Evolutionary conservation across 2,329 filamentous ascomycete species (phyloP), one percentile per base, ranked within the genome.

Genomic region (Aotearoamyces nothofagi): DNA sequence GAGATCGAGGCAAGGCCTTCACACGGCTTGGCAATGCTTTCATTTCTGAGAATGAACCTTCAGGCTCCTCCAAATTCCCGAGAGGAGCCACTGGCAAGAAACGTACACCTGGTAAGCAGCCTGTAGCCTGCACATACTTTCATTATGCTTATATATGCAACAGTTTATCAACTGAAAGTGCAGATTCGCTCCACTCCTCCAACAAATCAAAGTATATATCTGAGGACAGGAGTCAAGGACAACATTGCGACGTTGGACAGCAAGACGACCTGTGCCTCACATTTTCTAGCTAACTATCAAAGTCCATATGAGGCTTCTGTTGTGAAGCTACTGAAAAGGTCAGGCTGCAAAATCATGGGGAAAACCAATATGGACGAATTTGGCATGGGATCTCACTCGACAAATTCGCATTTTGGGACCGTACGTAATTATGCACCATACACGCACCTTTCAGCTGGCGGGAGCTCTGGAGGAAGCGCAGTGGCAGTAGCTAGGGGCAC

Each of bases 361-460:
- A 93, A 93, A 53, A 86, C 83, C 2, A 93, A 92, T 49, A 73
- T 96, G 61, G 90, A 96, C 54, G 90, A 92, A 49, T 93, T 93
- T 49, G 84, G 86, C 15, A 93, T 93, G 86, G 84, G 84, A 2
- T 92, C 83, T 6, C 77, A 93, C 47, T 78, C 75, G 2, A 65
- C 62, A 12, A 57, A 76, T 43, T 84, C 82, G 1, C 55, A 61
- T 31, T 71, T 75, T 42, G 80, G 79, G 2, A 50, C 69, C 1
- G 78, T 87, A 4, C 51, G 45, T 27, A 45, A 30, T 34, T 43
- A 24, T 49, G 47, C 25, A 32, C 45, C 12, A 30, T 56, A 33
- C 14, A 50, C 56, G 17, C 46, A 52, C 13, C 50, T 70, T 15
- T 90, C 83, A 1, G 77, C 79, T 0, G 86, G 86, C 20, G 86